A percentile compares a stretch with the other conserved stretches of the same genome.
phyloP scores from a whole-genome alignment of 305 asterid species.

The Ajuga reptans region DNA sequence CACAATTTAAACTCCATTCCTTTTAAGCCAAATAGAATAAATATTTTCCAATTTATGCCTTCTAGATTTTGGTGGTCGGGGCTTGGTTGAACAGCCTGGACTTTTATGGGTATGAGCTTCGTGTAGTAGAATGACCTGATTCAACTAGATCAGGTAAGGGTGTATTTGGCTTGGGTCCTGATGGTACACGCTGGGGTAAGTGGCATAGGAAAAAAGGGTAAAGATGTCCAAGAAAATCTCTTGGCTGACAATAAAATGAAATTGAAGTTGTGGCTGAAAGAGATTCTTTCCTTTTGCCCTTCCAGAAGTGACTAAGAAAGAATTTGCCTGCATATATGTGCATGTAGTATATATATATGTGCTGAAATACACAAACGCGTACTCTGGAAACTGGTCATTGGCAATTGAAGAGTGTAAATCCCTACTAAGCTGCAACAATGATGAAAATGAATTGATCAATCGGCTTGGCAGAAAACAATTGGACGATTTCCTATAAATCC shows the following conservation, averaged over 20 bases:
- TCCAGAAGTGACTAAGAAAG: neutral
- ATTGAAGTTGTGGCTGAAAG: neutral
- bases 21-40: too few relatives aligned
- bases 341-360: neutral
- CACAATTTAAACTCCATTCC: too few relatives aligned
- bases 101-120: neutral
- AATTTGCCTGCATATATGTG: neutral
- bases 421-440: conserved; percentile 78
- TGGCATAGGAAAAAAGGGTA: neutral
- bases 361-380: conserved; percentile 22
- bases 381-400: conserved; percentile 78
- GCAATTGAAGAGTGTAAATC: conserved; percentile 72
- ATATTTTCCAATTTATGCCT: neutral
- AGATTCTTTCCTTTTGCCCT: too few relatives aligned
- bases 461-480: neutral
- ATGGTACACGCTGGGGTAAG: too few relatives aligned
- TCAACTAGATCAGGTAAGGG: neutral
- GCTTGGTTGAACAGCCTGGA: neutral
- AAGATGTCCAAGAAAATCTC: neutral
- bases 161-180: neutral
- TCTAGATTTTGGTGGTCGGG: neutral
- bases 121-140: neutral
- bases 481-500: neutral
- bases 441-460: conserved; percentile 22
- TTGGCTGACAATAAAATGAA: neutral